Base-by-base conservation (phyloP, 148 eudicot species). In the Dianthus caryophyllus region DNA sequence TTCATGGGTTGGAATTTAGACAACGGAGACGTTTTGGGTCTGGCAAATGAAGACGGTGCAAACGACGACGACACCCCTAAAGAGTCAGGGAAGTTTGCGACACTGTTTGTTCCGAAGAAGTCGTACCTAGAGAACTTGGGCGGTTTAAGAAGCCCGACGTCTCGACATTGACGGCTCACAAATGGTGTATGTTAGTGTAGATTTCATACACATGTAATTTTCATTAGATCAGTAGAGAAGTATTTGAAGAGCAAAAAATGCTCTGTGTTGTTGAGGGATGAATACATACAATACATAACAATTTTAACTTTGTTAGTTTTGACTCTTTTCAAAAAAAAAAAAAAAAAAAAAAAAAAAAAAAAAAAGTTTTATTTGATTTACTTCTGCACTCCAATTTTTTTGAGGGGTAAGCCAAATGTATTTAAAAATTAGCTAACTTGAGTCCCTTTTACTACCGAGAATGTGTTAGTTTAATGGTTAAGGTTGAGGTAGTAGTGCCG, bases 1-100 rank as follows among this genome's bases (percentile, higher is more conserved):
- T 88, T 91, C 82, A 84, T 88, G 86, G 90, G 91, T 6, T 85
- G 90, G 90, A 68, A 46, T 60, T 27, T 30, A 43, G 85, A 83
- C 26, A 78, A 79, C 11, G 78, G 71, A 15, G 84, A 76, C 14
- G 10, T 15, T 5, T 86, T 78, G 0, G 43, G 25, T 25, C 79
- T 70, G 68, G 29, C 64, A 22, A 81, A 73, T 18, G 88, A 77
- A 16, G 63, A 54, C 30, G 27, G 64, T 0, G 79, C 0, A 18
- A 33, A 53, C 30, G 86, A 83, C 6, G 84, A 81, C 8, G 48
- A 47, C 17, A 14, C 21, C 10, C 44, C 44, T 41, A 33, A 33
- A 33, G 38, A 33, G 38, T 33, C 38, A 33, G 38, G 38, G 38
- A 33, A 33, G 38, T 33, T 33, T n/a, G n/a, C 38, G 7, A 7